A percentile compares a stretch with the other conserved stretches of the same genome.
phyloP scores from a whole-genome alignment of 73 alveolate genomes.

The Stentor coeruleus region DNA sequence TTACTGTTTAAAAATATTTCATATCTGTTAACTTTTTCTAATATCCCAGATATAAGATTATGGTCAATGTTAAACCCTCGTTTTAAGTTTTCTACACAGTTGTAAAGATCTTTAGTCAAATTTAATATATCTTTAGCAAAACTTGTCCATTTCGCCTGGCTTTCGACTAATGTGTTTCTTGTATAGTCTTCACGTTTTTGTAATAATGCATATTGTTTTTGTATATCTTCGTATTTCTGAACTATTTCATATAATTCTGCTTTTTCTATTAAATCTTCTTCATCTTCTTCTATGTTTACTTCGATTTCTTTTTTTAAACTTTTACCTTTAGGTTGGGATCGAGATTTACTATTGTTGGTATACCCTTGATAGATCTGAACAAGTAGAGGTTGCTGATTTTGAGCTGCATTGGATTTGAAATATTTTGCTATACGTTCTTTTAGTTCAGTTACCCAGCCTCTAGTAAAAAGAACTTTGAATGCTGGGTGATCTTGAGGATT shows the following conservation, averaged over 20 bases:
- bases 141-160: conserved; percentile 71
- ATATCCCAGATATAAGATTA: conserved; percentile 33
- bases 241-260: not conserved
- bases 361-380: conserved; percentile 60
- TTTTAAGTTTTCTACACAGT: conserved; percentile 55
- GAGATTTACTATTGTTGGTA: conserved; percentile 49
- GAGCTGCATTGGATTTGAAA: conserved; percentile 43
- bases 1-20: conserved; percentile 44
- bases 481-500: conserved; percentile 87
- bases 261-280: not conserved
- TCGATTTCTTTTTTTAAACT: not conserved
- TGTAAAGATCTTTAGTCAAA: conserved; percentile 63
- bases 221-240: not conserved
- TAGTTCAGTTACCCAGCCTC: conserved; percentile 83
- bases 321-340: conserved; percentile 30
- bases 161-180: conserved; percentile 59
- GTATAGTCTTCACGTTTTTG: conserved; percentile 60
- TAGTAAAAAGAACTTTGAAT: conserved; percentile 78
- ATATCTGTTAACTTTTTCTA: conserved; percentile 43
- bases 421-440: conserved; percentile 66
- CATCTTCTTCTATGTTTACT: not conserved
- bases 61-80: conserved; percentile 47
- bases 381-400: conserved; percentile 53
- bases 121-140: conserved; percentile 60
- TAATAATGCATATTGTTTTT: conserved; percentile 35